Conservation (phyloP, 768 basidiomycete species). For the Mycena epipterygia region DNA sequence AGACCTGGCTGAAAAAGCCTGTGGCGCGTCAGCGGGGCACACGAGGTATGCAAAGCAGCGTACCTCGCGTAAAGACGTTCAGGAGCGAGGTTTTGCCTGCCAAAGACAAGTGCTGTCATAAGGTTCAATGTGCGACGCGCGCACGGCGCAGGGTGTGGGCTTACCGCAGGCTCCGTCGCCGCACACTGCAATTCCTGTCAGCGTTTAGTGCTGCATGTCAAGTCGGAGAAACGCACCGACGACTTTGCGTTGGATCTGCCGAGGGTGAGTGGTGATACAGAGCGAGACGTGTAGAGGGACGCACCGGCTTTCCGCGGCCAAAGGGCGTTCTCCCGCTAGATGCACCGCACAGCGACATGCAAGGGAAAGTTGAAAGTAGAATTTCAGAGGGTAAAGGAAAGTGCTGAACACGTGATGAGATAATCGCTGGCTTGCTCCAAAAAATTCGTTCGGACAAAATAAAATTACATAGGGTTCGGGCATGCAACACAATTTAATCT, state of each 20-base stretch:
- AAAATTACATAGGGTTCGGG: too few relatives aligned
- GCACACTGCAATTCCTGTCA: constrained; percentile 81
- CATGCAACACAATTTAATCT: too few relatives aligned
- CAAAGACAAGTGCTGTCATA: constrained; percentile 32
- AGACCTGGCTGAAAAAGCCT: constrained; percentile 93
- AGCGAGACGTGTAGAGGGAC: constrained; percentile 29
- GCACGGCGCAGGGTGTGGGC: constrained; percentile 40
- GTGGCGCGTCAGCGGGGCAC: not conserved
- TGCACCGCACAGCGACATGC: constrained; percentile 71
- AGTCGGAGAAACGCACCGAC: constrained; percentile 20
- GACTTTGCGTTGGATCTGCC: constrained; percentile 36
- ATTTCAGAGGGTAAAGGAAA: not conserved
- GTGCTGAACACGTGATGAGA: not conserved
- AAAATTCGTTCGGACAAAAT: too few relatives aligned
- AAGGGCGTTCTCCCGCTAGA: constrained; percentile 67
- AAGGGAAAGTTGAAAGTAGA: not conserved
- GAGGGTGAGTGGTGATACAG: not conserved
- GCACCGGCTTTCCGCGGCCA: constrained; percentile 67
- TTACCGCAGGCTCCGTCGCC: constrained; percentile 96
- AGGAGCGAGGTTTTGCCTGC: constrained; percentile 86
- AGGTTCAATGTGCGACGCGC: constrained; percentile 41
- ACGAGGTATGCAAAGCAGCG: not conserved
- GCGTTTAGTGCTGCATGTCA: not conserved
- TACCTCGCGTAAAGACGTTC: constrained; percentile 86
- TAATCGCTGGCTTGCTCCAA: too few relatives aligned